phyloP scores from a whole-genome alignment of 2,329 filamentous ascomycete species.

The Coniella vitis region DNA sequence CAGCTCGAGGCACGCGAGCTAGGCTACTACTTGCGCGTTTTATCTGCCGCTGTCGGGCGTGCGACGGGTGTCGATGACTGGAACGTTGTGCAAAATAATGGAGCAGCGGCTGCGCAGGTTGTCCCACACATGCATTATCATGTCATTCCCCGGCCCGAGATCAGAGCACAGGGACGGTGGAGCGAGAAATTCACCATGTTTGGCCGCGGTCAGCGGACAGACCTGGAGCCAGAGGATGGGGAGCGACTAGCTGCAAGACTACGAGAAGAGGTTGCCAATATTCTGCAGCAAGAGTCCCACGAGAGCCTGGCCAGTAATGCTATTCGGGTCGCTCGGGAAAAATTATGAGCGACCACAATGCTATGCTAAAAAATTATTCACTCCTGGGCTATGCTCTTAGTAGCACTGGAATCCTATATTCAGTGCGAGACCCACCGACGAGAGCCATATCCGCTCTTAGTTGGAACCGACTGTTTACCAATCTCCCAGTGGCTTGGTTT shows the following conservation, averaged over 20 bases:
- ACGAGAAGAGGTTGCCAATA: slow-evolving; percentile 40
- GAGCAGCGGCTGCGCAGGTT: slow-evolving; percentile 81
- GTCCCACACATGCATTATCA: slow-evolving; percentile 95
- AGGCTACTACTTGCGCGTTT: slow-evolving; percentile 59
- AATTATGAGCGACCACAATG: slow-evolving; percentile 25
- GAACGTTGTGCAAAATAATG: slow-evolving; percentile 97
- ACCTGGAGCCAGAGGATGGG: slow-evolving; percentile 71
- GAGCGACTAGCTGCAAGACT: slow-evolving; percentile 50
- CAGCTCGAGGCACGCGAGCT: slow-evolving; percentile 59
- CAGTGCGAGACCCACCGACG: no score
- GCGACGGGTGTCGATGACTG: slow-evolving; percentile 73
- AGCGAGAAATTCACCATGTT: slow-evolving; percentile 77
- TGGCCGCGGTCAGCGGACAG: slow-evolving; percentile 63
- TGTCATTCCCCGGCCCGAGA: slow-evolving; percentile 77
- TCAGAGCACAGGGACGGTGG: slow-evolving; percentile 43
- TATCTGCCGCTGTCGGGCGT: slow-evolving; percentile 63
- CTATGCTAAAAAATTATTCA: no score
- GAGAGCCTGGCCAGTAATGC: slow-evolving; percentile 18
- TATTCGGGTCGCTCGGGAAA: slow-evolving; percentile 24
- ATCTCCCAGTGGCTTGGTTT: no score
- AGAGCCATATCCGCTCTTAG: no score
- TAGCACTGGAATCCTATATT: no score
- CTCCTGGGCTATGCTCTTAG: no score
- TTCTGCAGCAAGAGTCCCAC: slow-evolving; percentile 36
- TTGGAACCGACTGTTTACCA: no score